Evolutionary conservation across 805 yeast genomes (phyloP).

Genomic region (Myxozyma nipponensis): DNA sequence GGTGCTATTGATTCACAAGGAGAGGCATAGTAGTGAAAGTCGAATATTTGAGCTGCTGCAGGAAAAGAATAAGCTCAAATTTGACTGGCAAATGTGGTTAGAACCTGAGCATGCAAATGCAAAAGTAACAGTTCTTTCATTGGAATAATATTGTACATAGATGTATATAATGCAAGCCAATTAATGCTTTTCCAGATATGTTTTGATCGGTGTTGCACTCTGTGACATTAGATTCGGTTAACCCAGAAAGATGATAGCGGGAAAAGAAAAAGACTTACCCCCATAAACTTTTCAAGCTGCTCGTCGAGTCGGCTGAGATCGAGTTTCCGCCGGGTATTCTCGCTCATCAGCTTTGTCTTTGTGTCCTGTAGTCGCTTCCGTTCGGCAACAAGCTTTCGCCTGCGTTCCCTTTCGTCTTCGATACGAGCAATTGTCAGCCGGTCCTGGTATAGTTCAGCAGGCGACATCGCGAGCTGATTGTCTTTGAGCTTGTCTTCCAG

Average conservation of each 20-base stretch:
- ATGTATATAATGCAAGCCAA: background rate
- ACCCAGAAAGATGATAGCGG: too few relatives aligned
- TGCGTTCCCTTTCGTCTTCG: constrained; percentile 20
- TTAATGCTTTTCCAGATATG: background rate
- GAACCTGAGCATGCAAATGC: constrained; percentile 6
- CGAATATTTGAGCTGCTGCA: constrained; percentile 16
- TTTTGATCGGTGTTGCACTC: constrained; percentile 23
- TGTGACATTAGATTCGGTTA: too few relatives aligned
- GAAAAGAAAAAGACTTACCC: constrained; percentile 9
- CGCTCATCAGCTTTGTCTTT: constrained; percentile 7
- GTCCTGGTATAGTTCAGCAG: constrained; percentile 3
- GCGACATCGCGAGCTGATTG: background rate
- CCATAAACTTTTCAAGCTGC: constrained; percentile 22
- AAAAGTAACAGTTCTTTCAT: constrained; percentile 3
- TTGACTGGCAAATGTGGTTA: constrained; percentile 7
- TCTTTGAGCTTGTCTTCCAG: background rate
- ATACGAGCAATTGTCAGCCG: constrained; percentile 17
- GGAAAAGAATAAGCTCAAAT: constrained; percentile 12
- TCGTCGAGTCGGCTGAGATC: constrained; percentile 21
- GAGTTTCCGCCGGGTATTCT: constrained; percentile 12
- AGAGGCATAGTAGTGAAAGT: constrained; percentile 28
- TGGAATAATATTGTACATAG: background rate
- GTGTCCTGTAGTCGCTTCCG: constrained; percentile 4
- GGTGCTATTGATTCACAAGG: constrained; percentile 37
- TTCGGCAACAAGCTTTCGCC: constrained; percentile 5